Conservation (phyloP, 164 flowering plant genomes). For the Buxus sempervirens region DNA sequence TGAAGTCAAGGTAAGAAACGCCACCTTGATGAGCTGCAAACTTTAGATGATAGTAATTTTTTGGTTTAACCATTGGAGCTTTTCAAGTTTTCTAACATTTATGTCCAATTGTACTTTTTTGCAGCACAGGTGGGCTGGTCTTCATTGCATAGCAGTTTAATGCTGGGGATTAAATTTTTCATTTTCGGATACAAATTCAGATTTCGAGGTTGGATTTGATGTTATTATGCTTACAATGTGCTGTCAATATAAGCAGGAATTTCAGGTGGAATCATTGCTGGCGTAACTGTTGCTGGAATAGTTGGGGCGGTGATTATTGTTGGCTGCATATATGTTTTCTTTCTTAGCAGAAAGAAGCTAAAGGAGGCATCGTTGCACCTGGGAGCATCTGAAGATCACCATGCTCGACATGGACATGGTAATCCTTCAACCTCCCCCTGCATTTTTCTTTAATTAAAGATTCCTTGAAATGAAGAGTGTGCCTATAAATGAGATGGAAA, state of each 20-base stretch:
- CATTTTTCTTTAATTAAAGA: not conserved
- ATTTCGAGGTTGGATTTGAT: not conserved
- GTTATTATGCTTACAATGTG: slow-evolving; percentile 4
- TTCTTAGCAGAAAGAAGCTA: slow-evolving; percentile 25
- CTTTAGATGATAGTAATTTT: not conserved
- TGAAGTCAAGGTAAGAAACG: slow-evolving; percentile 31
- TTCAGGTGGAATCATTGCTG: slow-evolving; percentile 39
- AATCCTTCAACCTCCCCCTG: too few relatives aligned
- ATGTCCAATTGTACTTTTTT: slow-evolving; percentile 12
- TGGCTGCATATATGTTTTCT: slow-evolving; percentile 17
- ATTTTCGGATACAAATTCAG: not conserved
- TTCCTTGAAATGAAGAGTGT: not conserved
- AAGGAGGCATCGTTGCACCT: slow-evolving; percentile 22
- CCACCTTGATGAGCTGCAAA: not conserved
- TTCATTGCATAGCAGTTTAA: slow-evolving; percentile 1
- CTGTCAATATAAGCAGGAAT: slow-evolving; percentile 38
- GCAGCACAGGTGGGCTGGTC: slow-evolving; percentile 34
- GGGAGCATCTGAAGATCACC: slow-evolving; percentile 17
- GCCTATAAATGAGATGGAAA: too few relatives aligned
- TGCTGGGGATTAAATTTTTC: not conserved
- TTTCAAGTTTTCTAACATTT: slow-evolving; percentile 4
- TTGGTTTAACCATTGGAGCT: not conserved
- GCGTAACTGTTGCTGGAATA: slow-evolving; percentile 39
- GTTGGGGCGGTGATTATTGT: slow-evolving; percentile 26
- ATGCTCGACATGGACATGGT: slow-evolving; percentile 24